Evolutionary conservation across 2,329 filamentous ascomycete species (phyloP), one percentile per base, ranked within the genome.

Genomic region (Fusarium sulawesiense): DNA sequence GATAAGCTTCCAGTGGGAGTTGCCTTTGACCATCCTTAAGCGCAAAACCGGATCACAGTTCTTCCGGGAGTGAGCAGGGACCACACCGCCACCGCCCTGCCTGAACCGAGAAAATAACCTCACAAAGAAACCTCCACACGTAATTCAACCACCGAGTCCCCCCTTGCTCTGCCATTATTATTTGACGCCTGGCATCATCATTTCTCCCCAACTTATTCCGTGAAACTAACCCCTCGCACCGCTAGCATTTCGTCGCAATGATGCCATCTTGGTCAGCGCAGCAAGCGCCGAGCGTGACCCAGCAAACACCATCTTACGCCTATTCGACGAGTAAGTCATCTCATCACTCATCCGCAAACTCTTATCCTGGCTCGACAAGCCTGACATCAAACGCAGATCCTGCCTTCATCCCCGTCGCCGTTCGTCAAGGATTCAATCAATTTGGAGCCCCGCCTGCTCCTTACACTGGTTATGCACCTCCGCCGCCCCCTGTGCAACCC

Each of bases 331-430:
- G 80, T 82, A 75, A 68, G 81, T 78, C 61, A 44, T 50, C 54
- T 29, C 51, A 32, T 51, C 56, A 41, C 45, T 32, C 46, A 29
- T 18, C 45, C 40, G 18, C 42, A 46, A 51, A 45, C 47, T 29
- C 27, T 10, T 20, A 30, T 18, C 14, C 40, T 45, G 4, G 20
- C 14, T 16, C 47, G 37, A 34, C 34, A 40, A 60, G 50, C 25
- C 77, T 81, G 67, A 80, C 66, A 34, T 34, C 14, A n/a, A 37
- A 30, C 9, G n/a, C 59, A 80, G 82, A 83, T 70, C 84, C 87
- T 74, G 88, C 88, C 64, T 91, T 86, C 74, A 89, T 86, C 64
- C 82, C 87, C 70, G 88, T 91, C 68, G 84, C 86, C 80, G 87
- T 89, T 75, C 88, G 88, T 73, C 88, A 88, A 79, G 85, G 82